Evolutionary conservation across 805 yeast species (phyloP).

Genomic region (Metschnikowia hibisci): DNA sequence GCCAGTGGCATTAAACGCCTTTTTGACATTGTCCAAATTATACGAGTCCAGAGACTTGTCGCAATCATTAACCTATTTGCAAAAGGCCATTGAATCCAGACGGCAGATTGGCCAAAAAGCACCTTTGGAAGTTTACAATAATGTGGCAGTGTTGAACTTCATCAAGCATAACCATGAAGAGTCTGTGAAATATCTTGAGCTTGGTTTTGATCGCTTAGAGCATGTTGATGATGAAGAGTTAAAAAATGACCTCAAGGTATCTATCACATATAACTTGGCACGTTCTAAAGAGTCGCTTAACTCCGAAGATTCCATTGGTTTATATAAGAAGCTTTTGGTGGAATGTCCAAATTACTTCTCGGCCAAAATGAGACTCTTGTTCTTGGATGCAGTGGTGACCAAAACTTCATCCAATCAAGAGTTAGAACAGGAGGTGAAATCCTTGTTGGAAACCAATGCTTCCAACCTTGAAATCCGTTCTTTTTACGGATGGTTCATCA

Average conservation of each 20-base stretch:
- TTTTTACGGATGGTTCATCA: slow-evolving; percentile 86
- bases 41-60: slow-evolving; percentile 63
- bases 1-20: slow-evolving; percentile 59
- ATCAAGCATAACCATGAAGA: slow-evolving; percentile 55
- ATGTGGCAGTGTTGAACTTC: slow-evolving; percentile 80
- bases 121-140: slow-evolving; percentile 65
- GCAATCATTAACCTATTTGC: slow-evolving; percentile 62
- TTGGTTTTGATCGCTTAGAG: slow-evolving; percentile 40
- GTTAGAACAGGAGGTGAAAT: slow-evolving; percentile 51
- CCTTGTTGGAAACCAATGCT: slow-evolving; percentile 50
- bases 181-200: slow-evolving; percentile 53
- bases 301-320: slow-evolving; percentile 30
- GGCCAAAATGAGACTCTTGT: slow-evolving; percentile 69
- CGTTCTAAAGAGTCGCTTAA: slow-evolving; percentile 58
- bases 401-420: slow-evolving; percentile 34
- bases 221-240: slow-evolving; percentile 34
- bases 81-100: slow-evolving; percentile 55
- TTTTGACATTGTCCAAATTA: slow-evolving; percentile 62
- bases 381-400: slow-evolving; percentile 51
- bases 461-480: slow-evolving; percentile 81
- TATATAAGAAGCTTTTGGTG: slow-evolving; percentile 55
- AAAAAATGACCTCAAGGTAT: slow-evolving; percentile 26
- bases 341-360: slow-evolving; percentile 67
- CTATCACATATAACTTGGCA: slow-evolving; percentile 64
- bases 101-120: slow-evolving; percentile 41